Base-by-base conservation (phyloP, 345 rosid species). In the Murraya koenigii region DNA sequence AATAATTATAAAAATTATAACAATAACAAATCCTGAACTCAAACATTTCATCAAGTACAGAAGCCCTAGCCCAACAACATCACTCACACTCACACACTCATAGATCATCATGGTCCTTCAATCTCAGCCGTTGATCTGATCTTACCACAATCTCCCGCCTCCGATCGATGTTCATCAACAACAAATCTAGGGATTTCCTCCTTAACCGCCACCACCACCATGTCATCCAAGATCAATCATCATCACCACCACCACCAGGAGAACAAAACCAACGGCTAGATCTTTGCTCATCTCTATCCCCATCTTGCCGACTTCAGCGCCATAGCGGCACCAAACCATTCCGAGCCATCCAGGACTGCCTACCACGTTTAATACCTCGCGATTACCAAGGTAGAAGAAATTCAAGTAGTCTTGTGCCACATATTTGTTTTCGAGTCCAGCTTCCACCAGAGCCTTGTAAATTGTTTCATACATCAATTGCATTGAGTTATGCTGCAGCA, bases 401-500 rank as follows among this genome's bases (percentile, higher is more conserved):
- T 87, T 93, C 72, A 95, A 80, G 68, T 80, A 95, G 87, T 95
- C 97, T 80, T 92, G 98, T 9, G 98, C 97, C 80, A 88, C 91
- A 66, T 83, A 87, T 61, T 84, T 84, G 36, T 89, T 86, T 76
- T 95, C 95, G 30, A 88, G 90, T 32, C 97, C 97, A 72, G 72
- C 94, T 77, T 93, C 97, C 71, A 86, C 90, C 76, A 95, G 87
- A 64, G 97, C 95, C 83, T 93, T 83, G 90, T 91, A 79, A 67
- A 95, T 86, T 58, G 88, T 90, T 47, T 88, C 87, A 75, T 95
- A 95, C 97, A 95, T 95, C 98, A 95, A 91, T 85, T 92, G 89
- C 97, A 95, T 91, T 77, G 98, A 93, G 83, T 92, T 91, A 17
- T 88, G 88, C 97, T 94, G 90, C 82, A 87, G 76, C 59, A 71